phyloP scores from a whole-genome alignment of 495 filamentous ascomycete species.

The Penicillium canariense region DNA sequence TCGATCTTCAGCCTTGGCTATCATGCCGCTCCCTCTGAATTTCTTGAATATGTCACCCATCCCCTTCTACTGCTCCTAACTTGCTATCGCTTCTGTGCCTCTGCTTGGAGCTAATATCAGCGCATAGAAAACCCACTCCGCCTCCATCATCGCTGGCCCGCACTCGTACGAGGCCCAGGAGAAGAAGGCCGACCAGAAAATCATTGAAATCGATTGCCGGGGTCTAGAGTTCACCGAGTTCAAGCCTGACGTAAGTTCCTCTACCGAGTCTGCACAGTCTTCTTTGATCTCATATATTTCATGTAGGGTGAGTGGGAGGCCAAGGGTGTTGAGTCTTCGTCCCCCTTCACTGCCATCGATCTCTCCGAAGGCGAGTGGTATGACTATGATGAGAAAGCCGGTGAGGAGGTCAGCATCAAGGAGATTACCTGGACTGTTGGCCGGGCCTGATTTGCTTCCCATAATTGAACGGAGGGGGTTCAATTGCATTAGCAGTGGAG shows the following conservation, averaged over 20 bases:
- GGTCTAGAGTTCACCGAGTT: conserved; percentile 92
- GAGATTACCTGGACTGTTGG: conserved; percentile 86
- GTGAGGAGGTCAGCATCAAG: conserved; percentile 86
- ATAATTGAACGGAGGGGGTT: background rate
- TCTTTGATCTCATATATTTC: background rate
- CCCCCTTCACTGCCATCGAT: conserved; percentile 77
- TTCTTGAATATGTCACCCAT: too few relatives aligned
- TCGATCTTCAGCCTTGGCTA: too few relatives aligned
- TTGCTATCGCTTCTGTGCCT: too few relatives aligned
- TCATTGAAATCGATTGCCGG: conserved; percentile 89
- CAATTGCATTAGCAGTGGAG: background rate
- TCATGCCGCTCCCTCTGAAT: too few relatives aligned
- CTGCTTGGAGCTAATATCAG: background rate
- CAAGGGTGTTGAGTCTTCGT: conserved; percentile 73
- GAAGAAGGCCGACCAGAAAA: conserved; percentile 68
- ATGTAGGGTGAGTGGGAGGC: conserved; percentile 81
- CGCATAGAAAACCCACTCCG: conserved; percentile 60
- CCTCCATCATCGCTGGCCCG: conserved; percentile 69
- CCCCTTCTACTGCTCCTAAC: too few relatives aligned
- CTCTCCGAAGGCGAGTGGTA: conserved; percentile 86
- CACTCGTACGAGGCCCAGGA: conserved; percentile 57
- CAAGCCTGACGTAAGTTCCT: conserved; percentile 67
- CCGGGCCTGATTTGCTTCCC: conserved; percentile 21
- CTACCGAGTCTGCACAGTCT: background rate
- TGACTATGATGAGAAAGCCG: conserved; percentile 80